Conservation (phyloP, 306 rosid genomes). For the Medicago ruthenica region DNA sequence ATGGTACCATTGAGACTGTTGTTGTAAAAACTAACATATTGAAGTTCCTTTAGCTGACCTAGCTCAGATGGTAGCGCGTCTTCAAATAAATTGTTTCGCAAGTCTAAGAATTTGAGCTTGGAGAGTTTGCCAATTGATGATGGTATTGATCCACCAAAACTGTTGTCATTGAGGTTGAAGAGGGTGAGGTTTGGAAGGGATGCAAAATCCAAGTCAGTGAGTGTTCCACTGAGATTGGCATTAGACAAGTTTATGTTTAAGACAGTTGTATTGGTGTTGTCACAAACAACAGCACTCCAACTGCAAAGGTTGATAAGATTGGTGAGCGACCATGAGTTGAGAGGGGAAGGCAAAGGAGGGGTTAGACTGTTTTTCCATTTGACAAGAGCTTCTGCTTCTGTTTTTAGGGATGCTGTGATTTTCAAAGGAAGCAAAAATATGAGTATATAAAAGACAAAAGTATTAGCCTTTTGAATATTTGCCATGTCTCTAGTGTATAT, state of each 20-base stretch:
- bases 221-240: constrained; percentile 45
- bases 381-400: constrained; percentile 72
- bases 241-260: constrained; percentile 50
- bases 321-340: constrained; percentile 62
- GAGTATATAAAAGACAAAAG: constrained; percentile 33
- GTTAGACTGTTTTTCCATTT: constrained; percentile 63
- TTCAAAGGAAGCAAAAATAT: constrained; percentile 49
- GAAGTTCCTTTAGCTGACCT: constrained; percentile 58
- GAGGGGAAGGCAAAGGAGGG: constrained; percentile 39
- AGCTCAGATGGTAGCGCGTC: constrained; percentile 55
- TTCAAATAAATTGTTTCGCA: constrained; percentile 53
- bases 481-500: constrained; percentile 43
- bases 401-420: constrained; percentile 52
- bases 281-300: constrained; percentile 63
- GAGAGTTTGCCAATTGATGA: constrained; percentile 61
- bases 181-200: constrained; percentile 53
- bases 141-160: constrained; percentile 56
- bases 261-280: constrained; percentile 45
- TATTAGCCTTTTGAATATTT: constrained; percentile 29
- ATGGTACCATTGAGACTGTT: constrained; percentile 52
- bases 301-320: constrained; percentile 59
- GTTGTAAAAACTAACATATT: constrained; percentile 49
- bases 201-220: constrained; percentile 49
- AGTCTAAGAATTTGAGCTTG: constrained; percentile 62
- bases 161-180: constrained; percentile 60